These are phyloP conservation scores for Saccharum spontaneum DNA, from an alignment of 176 grass and related monocot species.

Conservation along the genomic window DNA sequence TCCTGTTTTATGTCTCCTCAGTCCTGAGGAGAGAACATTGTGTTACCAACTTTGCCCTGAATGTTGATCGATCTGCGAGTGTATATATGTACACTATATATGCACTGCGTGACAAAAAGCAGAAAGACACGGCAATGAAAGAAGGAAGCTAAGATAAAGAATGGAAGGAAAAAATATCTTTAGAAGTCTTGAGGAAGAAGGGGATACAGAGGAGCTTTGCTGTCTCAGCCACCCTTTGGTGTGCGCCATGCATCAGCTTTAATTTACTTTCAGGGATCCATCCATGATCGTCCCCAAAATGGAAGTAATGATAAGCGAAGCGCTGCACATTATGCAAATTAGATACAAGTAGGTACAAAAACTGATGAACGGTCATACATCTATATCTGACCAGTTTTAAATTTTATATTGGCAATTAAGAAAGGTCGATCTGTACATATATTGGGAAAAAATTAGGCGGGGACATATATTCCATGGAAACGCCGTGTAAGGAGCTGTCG, in stretches of 20 bases:
- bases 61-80: not conserved
- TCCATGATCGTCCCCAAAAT: conserved; percentile 13
- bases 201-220: conserved; percentile 64
- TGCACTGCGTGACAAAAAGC: conserved; percentile 39
- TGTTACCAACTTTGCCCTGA: not conserved
- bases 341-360: not conserved
- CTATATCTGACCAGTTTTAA: not conserved
- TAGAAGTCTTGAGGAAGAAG: conserved; percentile 74
- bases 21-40: no score
- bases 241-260: conserved; percentile 36
- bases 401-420: not conserved
- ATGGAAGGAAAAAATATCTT: conserved; percentile 37
- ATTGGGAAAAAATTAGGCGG: no score
- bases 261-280: conserved; percentile 37
- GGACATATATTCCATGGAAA: no score
- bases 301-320: not conserved
- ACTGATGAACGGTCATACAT: no score
- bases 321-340: not conserved
- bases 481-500: no score
- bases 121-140: conserved; percentile 2
- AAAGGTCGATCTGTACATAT: no score
- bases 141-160: not conserved
- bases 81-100: not conserved
- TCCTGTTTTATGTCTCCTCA: no score
- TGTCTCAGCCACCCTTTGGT: conserved; percentile 63